Percentiles rank a stretch among this genome's conserved stretches.
Evolutionary conservation across 768 basidiomycete genomes (phyloP).

Genomic region (Psilocybe azurescens): DNA sequence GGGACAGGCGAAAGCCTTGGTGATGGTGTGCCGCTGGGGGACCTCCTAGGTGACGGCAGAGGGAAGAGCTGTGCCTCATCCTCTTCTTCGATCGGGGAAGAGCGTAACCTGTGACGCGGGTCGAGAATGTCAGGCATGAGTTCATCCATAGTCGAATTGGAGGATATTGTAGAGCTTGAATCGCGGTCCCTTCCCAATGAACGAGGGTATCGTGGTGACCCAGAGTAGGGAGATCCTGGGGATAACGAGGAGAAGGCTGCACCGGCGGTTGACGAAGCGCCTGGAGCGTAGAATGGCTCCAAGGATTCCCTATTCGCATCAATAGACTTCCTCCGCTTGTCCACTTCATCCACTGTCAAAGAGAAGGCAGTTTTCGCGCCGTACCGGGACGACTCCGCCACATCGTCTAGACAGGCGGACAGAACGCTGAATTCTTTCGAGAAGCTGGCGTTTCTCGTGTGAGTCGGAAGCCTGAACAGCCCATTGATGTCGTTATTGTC

Average conservation of each 20-base stretch:
- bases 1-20: conserved; percentile 33
- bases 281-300: conserved; percentile 11
- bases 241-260: conserved; percentile 15
- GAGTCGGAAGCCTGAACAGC: conserved; percentile 7
- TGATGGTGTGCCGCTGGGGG: conserved; percentile 47
- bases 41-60: conserved; percentile 51
- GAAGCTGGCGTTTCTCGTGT: conserved; percentile 4
- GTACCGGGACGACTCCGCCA: conserved; percentile 1
- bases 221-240: conserved; percentile 20
- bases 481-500: conserved; percentile 23
- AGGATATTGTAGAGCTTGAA: conserved; percentile 13
- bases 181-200: conserved; percentile 18
- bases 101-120: conserved; percentile 21
- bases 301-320: conserved; percentile 28
- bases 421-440: conserved; percentile 15
- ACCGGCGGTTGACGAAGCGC: conserved; percentile 14
- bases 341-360: conserved; percentile 68
- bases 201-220: conserved; percentile 15
- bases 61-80: conserved; percentile 65
- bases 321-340: conserved; percentile 56
- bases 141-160: conserved; percentile 13
- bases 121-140: conserved; percentile 15
- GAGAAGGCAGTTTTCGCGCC: conserved; percentile 32
- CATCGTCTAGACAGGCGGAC: conserved; percentile 10
- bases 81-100: conserved; percentile 56